phyloP scores from a whole-genome alignment of 2,329 filamentous ascomycete species.

The Scedosporium boydii region DNA sequence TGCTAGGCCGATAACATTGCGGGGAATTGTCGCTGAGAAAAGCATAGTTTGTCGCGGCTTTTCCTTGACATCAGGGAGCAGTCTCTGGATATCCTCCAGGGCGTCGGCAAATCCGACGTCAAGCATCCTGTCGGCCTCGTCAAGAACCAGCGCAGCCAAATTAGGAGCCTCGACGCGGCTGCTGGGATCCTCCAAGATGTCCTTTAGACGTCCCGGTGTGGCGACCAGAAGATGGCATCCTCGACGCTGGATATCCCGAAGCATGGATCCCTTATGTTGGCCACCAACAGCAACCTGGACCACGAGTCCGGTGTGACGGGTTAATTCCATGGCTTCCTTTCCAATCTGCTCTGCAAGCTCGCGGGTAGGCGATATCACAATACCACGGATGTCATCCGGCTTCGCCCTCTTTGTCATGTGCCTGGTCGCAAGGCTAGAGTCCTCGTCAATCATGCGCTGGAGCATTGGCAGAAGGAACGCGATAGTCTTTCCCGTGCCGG shows the following conservation, averaged over 20 bases:
- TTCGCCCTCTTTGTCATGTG: slow-evolving; percentile 23
- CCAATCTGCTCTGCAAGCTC: slow-evolving; percentile 76
- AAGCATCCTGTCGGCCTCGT: slow-evolving; percentile 97
- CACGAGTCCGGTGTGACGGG: slow-evolving; percentile 53
- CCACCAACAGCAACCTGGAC: slow-evolving; percentile 81
- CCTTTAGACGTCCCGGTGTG: slow-evolving; percentile 79
- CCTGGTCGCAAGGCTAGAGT: slow-evolving; percentile 49
- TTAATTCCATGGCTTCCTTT: slow-evolving; percentile 64
- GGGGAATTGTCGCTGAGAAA: slow-evolving; percentile 88
- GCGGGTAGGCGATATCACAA: slow-evolving; percentile 70
- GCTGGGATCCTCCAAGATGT: slow-evolving; percentile 60
- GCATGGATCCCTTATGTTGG: slow-evolving; percentile 62
- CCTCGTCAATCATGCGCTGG: slow-evolving; percentile 62
- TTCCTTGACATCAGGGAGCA: slow-evolving; percentile 52
- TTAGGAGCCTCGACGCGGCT: slow-evolving; percentile 62
- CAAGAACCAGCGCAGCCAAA: slow-evolving; percentile 86
- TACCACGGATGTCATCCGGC: slow-evolving; percentile 54
- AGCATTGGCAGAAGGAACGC: slow-evolving; percentile 83
- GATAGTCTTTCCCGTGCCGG: slow-evolving; percentile 92
- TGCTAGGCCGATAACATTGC: slow-evolving; percentile 72
- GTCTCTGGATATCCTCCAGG: slow-evolving; percentile 48
- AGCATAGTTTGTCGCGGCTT: slow-evolving; percentile 81
- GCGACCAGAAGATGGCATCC: slow-evolving; percentile 87
- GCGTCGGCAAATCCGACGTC: slow-evolving; percentile 77
- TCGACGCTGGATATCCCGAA: slow-evolving; percentile 56